phyloP scores from a whole-genome alignment of 2,329 filamentous ascomycete genomes.

The Coniochaeta hoffmannii region DNA sequence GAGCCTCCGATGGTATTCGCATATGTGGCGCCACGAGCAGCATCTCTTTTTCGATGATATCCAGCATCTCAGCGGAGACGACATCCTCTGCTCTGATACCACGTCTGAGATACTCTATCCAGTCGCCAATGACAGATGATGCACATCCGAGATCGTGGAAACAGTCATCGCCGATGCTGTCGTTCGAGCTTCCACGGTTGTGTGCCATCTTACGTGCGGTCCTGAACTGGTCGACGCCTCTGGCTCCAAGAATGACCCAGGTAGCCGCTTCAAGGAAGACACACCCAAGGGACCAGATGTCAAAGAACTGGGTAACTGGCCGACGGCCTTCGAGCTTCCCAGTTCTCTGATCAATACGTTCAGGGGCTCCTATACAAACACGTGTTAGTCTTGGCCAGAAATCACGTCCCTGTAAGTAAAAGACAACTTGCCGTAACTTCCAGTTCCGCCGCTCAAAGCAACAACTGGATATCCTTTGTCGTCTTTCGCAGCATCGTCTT shows the following conservation, averaged over 20 bases:
- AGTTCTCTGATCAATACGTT: background rate
- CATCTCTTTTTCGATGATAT: background rate
- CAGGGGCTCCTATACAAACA: background rate
- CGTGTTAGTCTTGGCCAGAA: background rate
- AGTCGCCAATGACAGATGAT: background rate
- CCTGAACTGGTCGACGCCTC: background rate
- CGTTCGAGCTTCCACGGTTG: background rate
- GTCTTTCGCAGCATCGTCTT: background rate
- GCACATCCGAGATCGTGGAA: background rate
- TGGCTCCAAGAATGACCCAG: background rate
- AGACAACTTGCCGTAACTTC: background rate
- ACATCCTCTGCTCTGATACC: background rate
- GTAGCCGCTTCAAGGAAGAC: background rate
- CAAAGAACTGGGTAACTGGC: background rate
- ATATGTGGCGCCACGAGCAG: background rate
- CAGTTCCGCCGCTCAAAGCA: background rate
- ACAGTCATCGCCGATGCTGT: background rate
- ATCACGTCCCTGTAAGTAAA: background rate
- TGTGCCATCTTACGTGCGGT: background rate
- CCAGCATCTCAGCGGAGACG: background rate
- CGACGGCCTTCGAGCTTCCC: background rate
- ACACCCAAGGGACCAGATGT: background rate
- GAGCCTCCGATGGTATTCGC: background rate
- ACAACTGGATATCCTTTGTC: background rate
- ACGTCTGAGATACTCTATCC: background rate